These are phyloP conservation scores for Xerocomus potaroensis DNA, from an alignment of 768 basidiomycete species.

Conservation along the genomic window DNA sequence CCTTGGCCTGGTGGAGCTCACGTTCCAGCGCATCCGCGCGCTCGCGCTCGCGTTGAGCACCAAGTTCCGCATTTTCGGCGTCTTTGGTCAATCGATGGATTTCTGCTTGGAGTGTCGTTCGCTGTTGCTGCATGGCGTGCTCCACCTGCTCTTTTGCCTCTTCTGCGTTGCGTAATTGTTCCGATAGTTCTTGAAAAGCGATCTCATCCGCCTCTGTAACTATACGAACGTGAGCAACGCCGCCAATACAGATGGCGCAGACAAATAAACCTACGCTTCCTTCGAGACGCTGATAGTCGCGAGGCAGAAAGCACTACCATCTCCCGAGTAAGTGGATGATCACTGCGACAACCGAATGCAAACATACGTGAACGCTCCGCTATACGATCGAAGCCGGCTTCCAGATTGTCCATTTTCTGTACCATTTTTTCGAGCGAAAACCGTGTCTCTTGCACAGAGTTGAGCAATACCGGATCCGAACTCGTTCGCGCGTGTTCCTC, in stretches of 20 bases:
- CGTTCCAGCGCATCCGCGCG: constrained; percentile 56
- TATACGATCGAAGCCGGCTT: constrained; percentile 79
- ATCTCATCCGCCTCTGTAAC: constrained; percentile 74
- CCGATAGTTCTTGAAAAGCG: constrained; percentile 65
- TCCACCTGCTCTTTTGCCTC: constrained; percentile 58
- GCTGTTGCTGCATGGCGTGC: constrained; percentile 53
- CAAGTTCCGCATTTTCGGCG: constrained; percentile 38
- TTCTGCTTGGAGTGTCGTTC: constrained; percentile 51
- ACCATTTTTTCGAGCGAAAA: constrained; percentile 63
- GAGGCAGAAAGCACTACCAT: constrained; percentile 71
- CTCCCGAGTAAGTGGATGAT: constrained; percentile 2
- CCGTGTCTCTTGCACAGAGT: constrained; percentile 61
- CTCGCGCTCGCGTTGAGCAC: constrained; percentile 42
- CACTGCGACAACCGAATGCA: not conserved
- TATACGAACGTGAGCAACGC: constrained; percentile 26
- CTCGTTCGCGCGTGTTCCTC: constrained; percentile 50
- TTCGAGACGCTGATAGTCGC: constrained; percentile 59
- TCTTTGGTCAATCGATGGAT: constrained; percentile 48
- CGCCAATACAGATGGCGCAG: not conserved
- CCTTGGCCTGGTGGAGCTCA: constrained; percentile 57
- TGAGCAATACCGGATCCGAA: constrained; percentile 43
- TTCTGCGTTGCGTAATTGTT: constrained; percentile 59
- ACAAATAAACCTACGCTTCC: constrained; percentile 55
- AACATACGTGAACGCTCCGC: constrained; percentile 76
- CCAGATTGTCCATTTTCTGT: constrained; percentile 73